These are phyloP conservation scores for Fraxinus americana DNA, from an alignment of 257 asterid genomes.

Conservation along the genomic window DNA sequence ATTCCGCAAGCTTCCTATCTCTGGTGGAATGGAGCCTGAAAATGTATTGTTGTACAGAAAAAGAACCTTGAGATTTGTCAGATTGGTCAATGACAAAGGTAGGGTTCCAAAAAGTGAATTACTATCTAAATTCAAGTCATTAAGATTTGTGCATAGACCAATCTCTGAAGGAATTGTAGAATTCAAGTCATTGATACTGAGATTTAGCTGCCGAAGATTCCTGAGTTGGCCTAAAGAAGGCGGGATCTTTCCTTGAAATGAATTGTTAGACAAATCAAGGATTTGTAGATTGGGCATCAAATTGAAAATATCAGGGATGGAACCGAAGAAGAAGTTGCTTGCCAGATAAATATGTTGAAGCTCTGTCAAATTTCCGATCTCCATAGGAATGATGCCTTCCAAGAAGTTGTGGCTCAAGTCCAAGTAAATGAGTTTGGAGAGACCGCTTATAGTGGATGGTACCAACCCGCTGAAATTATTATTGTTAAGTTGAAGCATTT, in stretches of 20 bases:
- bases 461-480: slow-evolving; percentile 60
- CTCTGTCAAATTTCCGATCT: slow-evolving; percentile 58
- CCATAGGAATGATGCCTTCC: slow-evolving; percentile 44
- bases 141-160: slow-evolving; percentile 41
- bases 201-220: slow-evolving; percentile 23
- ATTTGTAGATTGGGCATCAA: background rate
- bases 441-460: slow-evolving; percentile 51
- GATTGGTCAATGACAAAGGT: slow-evolving; percentile 60
- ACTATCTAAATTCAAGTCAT: slow-evolving; percentile 34
- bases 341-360: background rate
- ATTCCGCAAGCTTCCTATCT: slow-evolving; percentile 41
- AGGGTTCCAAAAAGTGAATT: slow-evolving; percentile 43
- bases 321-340: slow-evolving; percentile 47
- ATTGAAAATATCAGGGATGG: slow-evolving; percentile 44
- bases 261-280: background rate
- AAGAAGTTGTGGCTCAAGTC: slow-evolving; percentile 67
- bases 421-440: slow-evolving; percentile 47
- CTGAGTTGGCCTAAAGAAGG: slow-evolving; percentile 36
- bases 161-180: slow-evolving; percentile 47
- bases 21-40: slow-evolving; percentile 46
- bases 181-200: background rate
- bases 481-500: slow-evolving; percentile 35
- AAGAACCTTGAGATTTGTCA: slow-evolving; percentile 31
- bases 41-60: slow-evolving; percentile 33
- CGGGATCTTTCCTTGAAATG: slow-evolving; percentile 30